Evolutionary conservation across 2,329 filamentous ascomycete species (phyloP), one percentile per base, ranked within the genome.

Genomic region (Meredithiella fracta): DNA sequence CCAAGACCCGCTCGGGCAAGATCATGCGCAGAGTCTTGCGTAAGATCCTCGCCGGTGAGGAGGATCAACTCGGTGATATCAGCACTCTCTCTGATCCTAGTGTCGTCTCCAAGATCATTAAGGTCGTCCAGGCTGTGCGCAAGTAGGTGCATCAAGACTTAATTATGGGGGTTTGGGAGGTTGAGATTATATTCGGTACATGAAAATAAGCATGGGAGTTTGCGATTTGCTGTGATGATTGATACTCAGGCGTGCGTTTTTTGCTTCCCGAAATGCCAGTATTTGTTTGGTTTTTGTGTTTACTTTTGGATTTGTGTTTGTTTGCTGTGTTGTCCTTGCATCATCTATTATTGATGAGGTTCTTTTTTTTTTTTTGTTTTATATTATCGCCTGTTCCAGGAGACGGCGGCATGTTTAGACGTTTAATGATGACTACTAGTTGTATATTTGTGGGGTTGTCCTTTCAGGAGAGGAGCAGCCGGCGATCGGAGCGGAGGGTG

Each of bases 21-120:
- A 98, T 98, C 66, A 98, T 98, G 92, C 80, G 92, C 61, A 83
- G 92, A 61, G 94, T 98, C 66, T 72, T 98, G 73, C 80, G 92
- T 64, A 98, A 98, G 86, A 94, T 98, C 65, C 72, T 98, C 63
- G 90, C 90, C 15, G 91, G 91, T 37, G 92, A 98, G 74, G 91
- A 96, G 71, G 92, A 98, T 68, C 90, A 94, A 71, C 76, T 98
- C 55, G 92, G 92, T 63, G 92, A 98, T 66, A 94, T 77, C 37
- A 86, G 86, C 20, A 97, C 92, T 62, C 78, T 97, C 54, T 92
- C 88, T 59, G 90, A 98, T 68, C 92, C 92, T 50, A 80, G 74
- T 59, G 83, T 97, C 23, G 91, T 98, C 25, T 81, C 85, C 51
- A 91, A 83, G 73, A 96, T 98, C 66, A 95, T 97, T 67, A 71